A percentile compares a stretch with the other conserved stretches of the same genome.
phyloP scores from a whole-genome alignment of 331 rosid genomes.

The Quercus tomentella region DNA sequence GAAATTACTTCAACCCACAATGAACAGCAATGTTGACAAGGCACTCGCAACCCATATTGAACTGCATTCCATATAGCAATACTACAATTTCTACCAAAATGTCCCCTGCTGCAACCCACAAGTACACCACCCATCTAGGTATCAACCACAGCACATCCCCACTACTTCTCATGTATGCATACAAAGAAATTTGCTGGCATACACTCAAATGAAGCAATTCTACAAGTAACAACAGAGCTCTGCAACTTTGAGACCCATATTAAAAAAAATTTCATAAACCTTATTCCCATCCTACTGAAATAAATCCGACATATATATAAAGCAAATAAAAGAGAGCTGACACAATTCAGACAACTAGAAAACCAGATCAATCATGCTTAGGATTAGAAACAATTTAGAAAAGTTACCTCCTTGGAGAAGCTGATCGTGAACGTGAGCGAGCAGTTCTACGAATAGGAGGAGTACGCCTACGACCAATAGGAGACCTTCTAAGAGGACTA shows the following conservation, averaged over 20 bases:
- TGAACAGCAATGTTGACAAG: too few relatives aligned
- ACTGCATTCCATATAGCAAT: not conserved
- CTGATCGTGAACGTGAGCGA: conserved; percentile 85
- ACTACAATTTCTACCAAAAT: not conserved
- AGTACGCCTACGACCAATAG: conserved; percentile 72
- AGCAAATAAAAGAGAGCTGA: not conserved
- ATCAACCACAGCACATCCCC: not conserved
- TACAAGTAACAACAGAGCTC: not conserved
- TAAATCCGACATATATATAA: not conserved
- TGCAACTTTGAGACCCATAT: not conserved
- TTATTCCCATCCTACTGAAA: not conserved
- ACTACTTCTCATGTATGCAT: not conserved
- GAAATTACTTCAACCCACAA: not conserved
- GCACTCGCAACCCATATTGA: not conserved
- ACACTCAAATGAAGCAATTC: not conserved
- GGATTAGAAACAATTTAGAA: not conserved
- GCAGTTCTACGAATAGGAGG: conserved; percentile 86
- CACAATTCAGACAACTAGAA: not conserved
- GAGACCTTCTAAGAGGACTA: conserved; percentile 98
- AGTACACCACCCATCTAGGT: not conserved
- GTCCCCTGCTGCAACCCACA: not conserved
- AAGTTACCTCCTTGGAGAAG: conserved; percentile 87
- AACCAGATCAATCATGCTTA: not conserved
- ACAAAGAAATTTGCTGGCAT: not conserved
- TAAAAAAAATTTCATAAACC: not conserved